Base-by-base conservation (phyloP, 352 stramenopile species). In the Globisporangium abappressorium region DNA sequence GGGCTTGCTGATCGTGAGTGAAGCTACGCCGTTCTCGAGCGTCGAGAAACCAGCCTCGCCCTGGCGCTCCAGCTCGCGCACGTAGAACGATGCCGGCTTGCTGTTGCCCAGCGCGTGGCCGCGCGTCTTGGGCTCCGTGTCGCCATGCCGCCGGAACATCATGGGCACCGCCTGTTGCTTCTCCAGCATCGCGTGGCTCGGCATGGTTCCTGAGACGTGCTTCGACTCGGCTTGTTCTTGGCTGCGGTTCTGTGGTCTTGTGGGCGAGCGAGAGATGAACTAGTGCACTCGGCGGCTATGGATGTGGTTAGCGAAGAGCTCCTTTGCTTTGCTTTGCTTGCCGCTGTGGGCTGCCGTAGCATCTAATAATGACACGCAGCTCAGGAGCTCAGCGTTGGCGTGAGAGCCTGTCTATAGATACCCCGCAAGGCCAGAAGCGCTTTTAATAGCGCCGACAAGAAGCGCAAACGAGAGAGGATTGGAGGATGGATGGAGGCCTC, bases 111-210 rank as follows among this genome's bases (percentile, higher is more conserved):
- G 68, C 8, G 73, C 68, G 41, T 95, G 87, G 3, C 85, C 78
- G 14, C 78, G 77, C 2, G 41, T 76, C 68, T 95, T 94, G 53
- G 87, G 87, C 15, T 76, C 77, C 24, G 85, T 92, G 53, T 93
- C 82, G 46, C 85, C 87, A 53, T 95, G 87, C 1, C 84, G 82
- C 22, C 87, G 84, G 57, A 86, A 91, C 38, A 88, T 87, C 84
- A 95, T 92, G 11, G 87, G 87, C 69, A 95, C 84, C n/a, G 80
- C 75, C 67, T 91, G 81, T 38, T 93, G 82, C 70, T 92, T 92
- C 62, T 89, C 83, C 18, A 90, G 71, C 56, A 83, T 78, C 55
- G 78, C 64, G 46, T 83, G 79, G 60, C 71, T 90, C 59, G 81
- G 81, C 83, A 92, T 46, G 38, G 12, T 46, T 89, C 38, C 38